Base-by-base conservation (phyloP, 83 land plant genomes). In the Picea abies region DNA sequence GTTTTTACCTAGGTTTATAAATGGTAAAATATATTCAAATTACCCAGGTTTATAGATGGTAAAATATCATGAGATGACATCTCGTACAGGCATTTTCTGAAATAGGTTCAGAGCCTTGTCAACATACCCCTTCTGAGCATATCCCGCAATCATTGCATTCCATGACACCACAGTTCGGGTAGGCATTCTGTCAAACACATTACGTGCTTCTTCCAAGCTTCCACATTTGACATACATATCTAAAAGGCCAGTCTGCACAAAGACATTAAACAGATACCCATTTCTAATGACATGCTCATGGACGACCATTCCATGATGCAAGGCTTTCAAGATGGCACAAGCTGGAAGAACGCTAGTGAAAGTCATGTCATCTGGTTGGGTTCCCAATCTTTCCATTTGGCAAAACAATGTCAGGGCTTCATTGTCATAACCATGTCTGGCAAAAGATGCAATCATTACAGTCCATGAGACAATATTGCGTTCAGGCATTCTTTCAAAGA, bases 131-230 rank as follows among this genome's bases (percentile, higher is more conserved):
- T 88, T 83, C 44, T 87, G 87, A 16, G 84, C 85, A 83, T 88
- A 89, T 26, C 90, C 90, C 41, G 85, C 82, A 71, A 93, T 84
- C 65, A 85, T 80, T 1, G 89, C 41, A 10, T 90, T 91, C 93
- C 93, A 93, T 63, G 95, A 91, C 47, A 90, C 85, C 78, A 93
- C 92, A 88, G 90, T 86, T 84, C 88, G 88, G 17, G 84, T 83
- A 14, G 25, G 81, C 7, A 89, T 88, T 52, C 85, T 84, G 39
- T 68, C n/a, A 69, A 93, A 93, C 78, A 85, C 86, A 58, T 88
- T 88, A 22, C 84, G 2, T 3, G 89, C 90, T 73, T 80, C 83
- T 6, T 88, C 80, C 80, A 93, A 78, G 56, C 52, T 41, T n/a
- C 88, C 84, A 65, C 83, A 84, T 71, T 82, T 91, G 5, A 92